These are phyloP conservation scores for Periconia sp. DNA, from an alignment of 2,329 filamentous ascomycete genomes.

Conservation along the genomic window DNA sequence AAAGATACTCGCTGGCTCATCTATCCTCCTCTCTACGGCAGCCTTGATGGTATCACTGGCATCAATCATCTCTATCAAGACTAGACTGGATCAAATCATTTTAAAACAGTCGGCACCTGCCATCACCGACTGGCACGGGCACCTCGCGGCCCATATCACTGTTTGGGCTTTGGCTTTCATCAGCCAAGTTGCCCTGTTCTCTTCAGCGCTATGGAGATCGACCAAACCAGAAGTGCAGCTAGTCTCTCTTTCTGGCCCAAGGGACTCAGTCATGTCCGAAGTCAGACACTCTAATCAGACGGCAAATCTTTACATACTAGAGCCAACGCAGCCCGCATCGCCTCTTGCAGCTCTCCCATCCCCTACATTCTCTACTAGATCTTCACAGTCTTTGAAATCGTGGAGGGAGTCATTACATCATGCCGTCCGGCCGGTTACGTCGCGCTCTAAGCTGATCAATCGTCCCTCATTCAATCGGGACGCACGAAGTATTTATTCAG, in stretches of 20 bases:
- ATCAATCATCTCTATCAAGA: slow-evolving; percentile 34
- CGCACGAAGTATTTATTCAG: slow-evolving; percentile 41
- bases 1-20: slow-evolving; percentile 24
- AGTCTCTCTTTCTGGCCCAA: slow-evolving; percentile 30
- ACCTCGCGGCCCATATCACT: slow-evolving; percentile 44
- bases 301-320: slow-evolving; percentile 30
- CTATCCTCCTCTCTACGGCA: slow-evolving; percentile 27
- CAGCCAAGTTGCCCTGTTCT: slow-evolving; percentile 37
- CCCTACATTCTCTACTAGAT: slow-evolving; percentile 42
- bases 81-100: slow-evolving; percentile 25
- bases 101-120: slow-evolving; percentile 15
- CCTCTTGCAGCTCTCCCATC: slow-evolving; percentile 40
- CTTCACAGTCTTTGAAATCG: slow-evolving; percentile 42
- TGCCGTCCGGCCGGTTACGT: slow-evolving; percentile 45
- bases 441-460: slow-evolving; percentile 42
- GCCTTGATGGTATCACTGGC: slow-evolving; percentile 36
- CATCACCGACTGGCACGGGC: slow-evolving; percentile 26
- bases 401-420: slow-evolving; percentile 47
- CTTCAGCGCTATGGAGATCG: slow-evolving; percentile 32
- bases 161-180: slow-evolving; percentile 40
- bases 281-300: slow-evolving; percentile 29
- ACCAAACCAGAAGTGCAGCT: slow-evolving; percentile 23
- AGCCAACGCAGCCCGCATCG: slow-evolving; percentile 30
- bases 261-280: slow-evolving; percentile 46
- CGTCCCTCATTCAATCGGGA: slow-evolving; percentile 39